Evolutionary conservation across 805 yeast genomes (phyloP).

Genomic region (Candida sithepensis): DNA sequence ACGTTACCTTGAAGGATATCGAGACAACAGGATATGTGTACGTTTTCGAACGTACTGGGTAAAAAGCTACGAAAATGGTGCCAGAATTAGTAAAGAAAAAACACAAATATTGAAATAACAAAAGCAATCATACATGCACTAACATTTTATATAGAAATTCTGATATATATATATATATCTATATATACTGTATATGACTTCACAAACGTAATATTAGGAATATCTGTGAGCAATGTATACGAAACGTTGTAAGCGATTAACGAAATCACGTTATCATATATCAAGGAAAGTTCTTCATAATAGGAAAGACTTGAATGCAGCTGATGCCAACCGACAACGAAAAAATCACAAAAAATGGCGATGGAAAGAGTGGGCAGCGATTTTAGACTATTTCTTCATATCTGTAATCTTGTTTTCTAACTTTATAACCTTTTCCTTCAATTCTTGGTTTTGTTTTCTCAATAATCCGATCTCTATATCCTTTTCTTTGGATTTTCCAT

Average conservation of each 20-base stretch:
- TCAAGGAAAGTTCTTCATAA: too few species aligned
- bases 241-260: too few species aligned
- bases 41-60: constrained; percentile 30
- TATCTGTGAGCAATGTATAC: neutral
- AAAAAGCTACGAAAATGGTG: too few species aligned
- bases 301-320: neutral
- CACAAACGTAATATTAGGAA: neutral
- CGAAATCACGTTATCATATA: too few species aligned
- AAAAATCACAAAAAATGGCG: neutral
- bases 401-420: constrained; percentile 25
- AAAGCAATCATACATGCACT: neutral
- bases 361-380: neutral
- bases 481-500: constrained; percentile 70
- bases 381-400: constrained; percentile 9
- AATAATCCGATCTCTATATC: constrained; percentile 65
- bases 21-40: constrained; percentile 47
- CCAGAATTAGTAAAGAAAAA: too few species aligned
- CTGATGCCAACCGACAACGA: neutral
- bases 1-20: constrained; percentile 39
- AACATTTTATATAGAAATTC: neutral
- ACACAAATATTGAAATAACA: too few species aligned
- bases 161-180: too few species aligned
- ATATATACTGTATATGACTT: neutral
- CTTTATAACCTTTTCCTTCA: constrained; percentile 34
- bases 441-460: constrained; percentile 45